phyloP scores from a whole-genome alignment of 2,329 filamentous ascomycete genomes.

The Chaetoscypha palmicola region DNA sequence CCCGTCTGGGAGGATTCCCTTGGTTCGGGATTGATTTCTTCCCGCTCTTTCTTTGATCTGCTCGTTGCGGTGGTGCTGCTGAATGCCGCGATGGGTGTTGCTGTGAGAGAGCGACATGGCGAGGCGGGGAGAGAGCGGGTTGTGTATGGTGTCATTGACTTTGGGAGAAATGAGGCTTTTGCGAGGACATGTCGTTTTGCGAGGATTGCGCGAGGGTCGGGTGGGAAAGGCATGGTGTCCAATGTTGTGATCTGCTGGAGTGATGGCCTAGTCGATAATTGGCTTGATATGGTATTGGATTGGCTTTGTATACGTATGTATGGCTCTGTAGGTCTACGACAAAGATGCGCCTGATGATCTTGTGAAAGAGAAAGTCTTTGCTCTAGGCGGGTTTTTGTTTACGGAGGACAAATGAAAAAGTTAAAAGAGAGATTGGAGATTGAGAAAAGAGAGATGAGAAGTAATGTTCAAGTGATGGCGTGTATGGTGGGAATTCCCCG shows the following conservation, averaged over 20 bases:
- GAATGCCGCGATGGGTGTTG: not conserved
- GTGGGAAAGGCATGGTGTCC: slow-evolving; percentile 5
- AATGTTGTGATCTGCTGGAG: not conserved
- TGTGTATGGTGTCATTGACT: slow-evolving; percentile 33
- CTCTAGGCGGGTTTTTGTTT: too few species aligned
- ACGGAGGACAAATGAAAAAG: too few species aligned
- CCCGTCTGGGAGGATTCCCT: slow-evolving; percentile 64
- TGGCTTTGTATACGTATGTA: too few species aligned
- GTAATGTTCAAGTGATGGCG: too few species aligned
- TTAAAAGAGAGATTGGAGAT: too few species aligned
- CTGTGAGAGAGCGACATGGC: not conserved
- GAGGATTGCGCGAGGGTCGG: not conserved
- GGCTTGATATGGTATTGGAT: not conserved
- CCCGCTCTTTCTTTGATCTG: too few species aligned
- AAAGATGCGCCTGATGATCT: too few species aligned
- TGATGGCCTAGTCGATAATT: not conserved
- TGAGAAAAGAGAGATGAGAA: too few species aligned
- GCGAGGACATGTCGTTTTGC: slow-evolving; percentile 5
- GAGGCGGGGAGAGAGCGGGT: not conserved
- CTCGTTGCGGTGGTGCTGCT: slow-evolving; percentile 44
- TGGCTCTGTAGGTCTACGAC: too few species aligned
- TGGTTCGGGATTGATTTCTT: slow-evolving; percentile 55
- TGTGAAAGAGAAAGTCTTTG: too few species aligned
- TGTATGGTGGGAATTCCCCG: too few species aligned
- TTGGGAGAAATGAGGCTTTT: not conserved